Base-by-base conservation (phyloP, 2,329 filamentous ascomycete species). In the Ascocoryne sarcoides region DNA sequence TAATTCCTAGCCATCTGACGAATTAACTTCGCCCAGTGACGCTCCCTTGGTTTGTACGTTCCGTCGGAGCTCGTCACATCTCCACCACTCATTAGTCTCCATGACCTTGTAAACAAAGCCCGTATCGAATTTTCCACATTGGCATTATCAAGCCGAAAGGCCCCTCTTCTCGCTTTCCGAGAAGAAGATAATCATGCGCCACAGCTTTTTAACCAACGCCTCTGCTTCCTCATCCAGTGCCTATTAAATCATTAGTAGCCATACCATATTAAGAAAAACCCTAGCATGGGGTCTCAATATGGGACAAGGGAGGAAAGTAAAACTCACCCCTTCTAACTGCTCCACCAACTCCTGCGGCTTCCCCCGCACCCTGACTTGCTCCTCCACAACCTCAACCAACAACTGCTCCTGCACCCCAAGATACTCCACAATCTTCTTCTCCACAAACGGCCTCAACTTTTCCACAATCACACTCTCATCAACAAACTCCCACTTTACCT, bases 141-240 rank as follows among this genome's bases (percentile, higher is more conserved):
- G n/a, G n/a, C n/a, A n/a, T n/a, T n/a, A 26, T 40, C 68, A 86
- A 36, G 79, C 76, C 15, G 83, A 83, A 45, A 95, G 68, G 2
- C 89, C 89, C 48, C 88, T 72, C 68, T 92, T 94, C 72, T 95
- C 90, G 57, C 83, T 85, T 64, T 96, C 90, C 4, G 86, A 92
- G 57, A 90, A 95, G 76, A 95, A 96, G 56, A 96, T 94, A 43
- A 95, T 80, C 87, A 96, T 94, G 37, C 90, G 79, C 92, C 92
- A 98, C 26, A 98, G 74, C 67, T 95, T 96, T 75, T 87, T 93
- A 36, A 96, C 89, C 51, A 98, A 67, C 18, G 85, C 82, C 62
- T 95, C 89, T 9, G 89, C 88, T 59, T 96, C 92, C 57, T 98
- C 92, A 58, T 95, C 92, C 47, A 98, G 70, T 32, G 87, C 86